Base-by-base conservation (phyloP, 2,329 filamentous ascomycete species). In the Karstenula rhodostoma region DNA sequence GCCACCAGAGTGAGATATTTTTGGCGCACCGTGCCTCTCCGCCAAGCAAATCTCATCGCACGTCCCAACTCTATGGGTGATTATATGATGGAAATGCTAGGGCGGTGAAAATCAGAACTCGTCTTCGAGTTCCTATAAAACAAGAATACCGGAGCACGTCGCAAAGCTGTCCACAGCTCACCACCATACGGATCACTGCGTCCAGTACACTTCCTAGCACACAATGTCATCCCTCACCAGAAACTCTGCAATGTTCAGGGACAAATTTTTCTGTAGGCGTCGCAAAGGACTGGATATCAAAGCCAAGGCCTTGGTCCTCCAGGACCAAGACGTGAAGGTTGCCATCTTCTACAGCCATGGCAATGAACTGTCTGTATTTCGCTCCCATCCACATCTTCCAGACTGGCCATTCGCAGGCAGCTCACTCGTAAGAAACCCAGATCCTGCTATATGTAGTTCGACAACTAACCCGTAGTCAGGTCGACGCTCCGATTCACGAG, bases 191-290 rank as follows among this genome's bases (percentile, higher is more conserved):
- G n/a, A n/a, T n/a, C n/a, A n/a, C n/a, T n/a, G n/a, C n/a, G n/a
- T n/a, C n/a, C n/a, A n/a, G n/a, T n/a, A n/a, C n/a, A n/a, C n/a
- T n/a, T n/a, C n/a, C n/a, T n/a, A n/a, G n/a, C n/a, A n/a, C 27
- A 22, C 29, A 33, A 50, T 50, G 47, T n/a, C 47, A 6, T 2
- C 29, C 12, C 29, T 13, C 9, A 37, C 12, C 48, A 10, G 8
- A 37, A 17, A 7, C 2, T 51, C 48, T 2, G 48, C 42, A 17
- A 52, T 23, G 33, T 51, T 29, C 6, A 51, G 23, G 29, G 29
- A 58, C n/a, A 33, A 33, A 12, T 61, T 61, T 29, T 61, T 61
- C 42, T 44, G 5, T 1, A 47, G 59, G 4, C 59, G 59, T 25
- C 48, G 48, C 3, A 43, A 48, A 17, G 59, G 59, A 1, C 17